These are phyloP conservation scores for Nymphaea thermarum DNA, from an alignment of 164 flowering plant species.

Conservation along the genomic window DNA sequence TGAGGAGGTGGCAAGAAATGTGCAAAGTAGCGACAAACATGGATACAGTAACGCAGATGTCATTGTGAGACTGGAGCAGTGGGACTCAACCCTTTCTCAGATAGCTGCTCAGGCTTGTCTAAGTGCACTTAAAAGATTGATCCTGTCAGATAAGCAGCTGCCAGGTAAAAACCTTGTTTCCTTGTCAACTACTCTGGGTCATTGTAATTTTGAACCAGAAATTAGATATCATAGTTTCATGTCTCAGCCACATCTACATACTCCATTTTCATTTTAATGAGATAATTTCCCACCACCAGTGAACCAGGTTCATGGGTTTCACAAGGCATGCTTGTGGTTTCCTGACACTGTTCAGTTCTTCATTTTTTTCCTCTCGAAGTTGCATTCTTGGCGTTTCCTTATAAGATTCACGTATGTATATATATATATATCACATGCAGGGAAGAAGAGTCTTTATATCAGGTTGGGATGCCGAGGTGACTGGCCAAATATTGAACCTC, in stretches of 20 bases:
- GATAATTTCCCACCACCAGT: no score
- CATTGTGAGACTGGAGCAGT: constrained; percentile 72
- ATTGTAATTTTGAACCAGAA: no score
- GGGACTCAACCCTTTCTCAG: constrained; percentile 53
- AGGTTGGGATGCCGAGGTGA: constrained; percentile 96
- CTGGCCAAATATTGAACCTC: constrained; percentile 96
- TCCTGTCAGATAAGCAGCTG: constrained; percentile 72
- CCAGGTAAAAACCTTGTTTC: constrained; percentile 41
- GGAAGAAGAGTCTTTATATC: constrained; percentile 84
- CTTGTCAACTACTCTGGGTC: no score
- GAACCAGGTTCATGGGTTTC: no score
- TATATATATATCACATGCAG: constrained; percentile 19
- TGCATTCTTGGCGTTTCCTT: no score
- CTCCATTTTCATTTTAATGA: no score
- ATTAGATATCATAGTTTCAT: no score
- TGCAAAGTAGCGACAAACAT: constrained; percentile 31
- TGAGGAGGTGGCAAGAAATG: constrained; percentile 53
- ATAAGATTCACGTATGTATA: no score
- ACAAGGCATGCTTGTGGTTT: no score
- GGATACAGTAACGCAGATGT: constrained; percentile 80
- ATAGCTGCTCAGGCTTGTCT: constrained; percentile 70
- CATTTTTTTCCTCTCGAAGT: no score
- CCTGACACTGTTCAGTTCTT: no score
- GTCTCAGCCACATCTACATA: no score
- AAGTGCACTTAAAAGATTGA: constrained; percentile 71